Evolutionary conservation across 1,139 yeast genomes (phyloP).

Genomic region (Torulaspora globosa): DNA sequence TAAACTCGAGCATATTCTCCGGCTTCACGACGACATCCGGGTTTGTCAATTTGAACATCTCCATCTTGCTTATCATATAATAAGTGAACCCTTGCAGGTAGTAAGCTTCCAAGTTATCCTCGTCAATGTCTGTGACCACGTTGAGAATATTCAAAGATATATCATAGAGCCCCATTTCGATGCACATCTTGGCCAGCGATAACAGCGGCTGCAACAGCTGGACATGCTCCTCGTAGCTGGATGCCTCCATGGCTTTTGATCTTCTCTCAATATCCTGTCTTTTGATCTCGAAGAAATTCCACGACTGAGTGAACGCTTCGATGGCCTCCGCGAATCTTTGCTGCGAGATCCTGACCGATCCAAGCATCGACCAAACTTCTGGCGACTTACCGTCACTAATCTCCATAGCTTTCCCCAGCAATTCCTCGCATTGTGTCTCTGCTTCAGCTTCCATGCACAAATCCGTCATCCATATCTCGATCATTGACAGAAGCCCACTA

Average conservation of each 20-base stretch:
- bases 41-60: slow-evolving; percentile 29
- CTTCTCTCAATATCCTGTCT: slow-evolving; percentile 50
- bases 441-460: slow-evolving; percentile 92
- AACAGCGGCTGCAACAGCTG: slow-evolving; percentile 66
- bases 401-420: slow-evolving; percentile 61
- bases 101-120: slow-evolving; percentile 71
- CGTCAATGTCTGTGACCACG: slow-evolving; percentile 70
- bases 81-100: slow-evolving; percentile 80
- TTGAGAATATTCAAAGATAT: slow-evolving; percentile 57
- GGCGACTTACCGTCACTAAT: slow-evolving; percentile 57
- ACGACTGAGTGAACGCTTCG: slow-evolving; percentile 62
- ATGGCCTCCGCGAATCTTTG: slow-evolving; percentile 70
- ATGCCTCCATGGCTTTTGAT: slow-evolving; percentile 40
- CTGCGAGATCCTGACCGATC: slow-evolving; percentile 89
- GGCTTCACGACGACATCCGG: slow-evolving; percentile 26
- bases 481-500: slow-evolving; percentile 76
- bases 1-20: slow-evolving; percentile 36
- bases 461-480: slow-evolving; percentile 99
- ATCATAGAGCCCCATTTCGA: slow-evolving; percentile 73
- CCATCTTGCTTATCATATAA: slow-evolving; percentile 52
- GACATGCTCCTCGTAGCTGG: slow-evolving; percentile 49
- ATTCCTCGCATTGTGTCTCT: slow-evolving; percentile 69
- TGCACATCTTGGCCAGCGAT: slow-evolving; percentile 65
- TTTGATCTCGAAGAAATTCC: slow-evolving; percentile 60
- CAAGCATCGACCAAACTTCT: slow-evolving; percentile 76